These are phyloP conservation scores for Tuber brumale DNA, from an alignment of 495 filamentous ascomycete genomes.

Conservation along the genomic window DNA sequence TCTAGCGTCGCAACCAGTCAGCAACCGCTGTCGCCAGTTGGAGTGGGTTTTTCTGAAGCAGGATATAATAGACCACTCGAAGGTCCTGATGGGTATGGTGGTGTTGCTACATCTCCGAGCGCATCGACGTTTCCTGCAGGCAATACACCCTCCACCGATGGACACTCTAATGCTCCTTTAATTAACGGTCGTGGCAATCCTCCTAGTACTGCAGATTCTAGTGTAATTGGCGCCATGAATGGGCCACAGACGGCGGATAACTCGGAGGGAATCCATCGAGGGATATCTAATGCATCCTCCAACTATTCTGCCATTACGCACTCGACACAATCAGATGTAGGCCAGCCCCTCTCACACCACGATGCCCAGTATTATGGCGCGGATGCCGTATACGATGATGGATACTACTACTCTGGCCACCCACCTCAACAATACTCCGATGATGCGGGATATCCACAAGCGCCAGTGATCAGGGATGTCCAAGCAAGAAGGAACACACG, in stretches of 20 bases:
- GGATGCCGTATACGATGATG: slow-evolving; percentile 47
- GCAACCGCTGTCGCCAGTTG: slow-evolving; percentile 46
- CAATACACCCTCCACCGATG: slow-evolving; percentile 46
- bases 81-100: slow-evolving; percentile 50
- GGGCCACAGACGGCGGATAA: slow-evolving; percentile 64
- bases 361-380: slow-evolving; percentile 42
- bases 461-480: slow-evolving; percentile 88
- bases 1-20: slow-evolving; percentile 61
- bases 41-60: slow-evolving; percentile 67
- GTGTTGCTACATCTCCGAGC: slow-evolving; percentile 58
- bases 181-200: slow-evolving; percentile 47
- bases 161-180: slow-evolving; percentile 63
- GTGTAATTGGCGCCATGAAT: slow-evolving; percentile 63
- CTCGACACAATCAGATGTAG: slow-evolving; percentile 79
- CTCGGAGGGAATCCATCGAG: slow-evolving; percentile 68
- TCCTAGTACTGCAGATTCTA: slow-evolving; percentile 60
- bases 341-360: slow-evolving; percentile 43
- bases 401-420: slow-evolving; percentile 45
- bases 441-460: slow-evolving; percentile 43
- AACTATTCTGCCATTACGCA: slow-evolving; percentile 77
- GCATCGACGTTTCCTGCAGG: slow-evolving; percentile 57
- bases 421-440: slow-evolving; percentile 50
- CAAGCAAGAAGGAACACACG: slow-evolving; percentile 83
- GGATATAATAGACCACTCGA: slow-evolving; percentile 46
- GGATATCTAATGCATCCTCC: slow-evolving; percentile 92